Base-by-base conservation (phyloP, 2,329 filamentous ascomycete species). In the Ophiostoma sp. region DNA sequence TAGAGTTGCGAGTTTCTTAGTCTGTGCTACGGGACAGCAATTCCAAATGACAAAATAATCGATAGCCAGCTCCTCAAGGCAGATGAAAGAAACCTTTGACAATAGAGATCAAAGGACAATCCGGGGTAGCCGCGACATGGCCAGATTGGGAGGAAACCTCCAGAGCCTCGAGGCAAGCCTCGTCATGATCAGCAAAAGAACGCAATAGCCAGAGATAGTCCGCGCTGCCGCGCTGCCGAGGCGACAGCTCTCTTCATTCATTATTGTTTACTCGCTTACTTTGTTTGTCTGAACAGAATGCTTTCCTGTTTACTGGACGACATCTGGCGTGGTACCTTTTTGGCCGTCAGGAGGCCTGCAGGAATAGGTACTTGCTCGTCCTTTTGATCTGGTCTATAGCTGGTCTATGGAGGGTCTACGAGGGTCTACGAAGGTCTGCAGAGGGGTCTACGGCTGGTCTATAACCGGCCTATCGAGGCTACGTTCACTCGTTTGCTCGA, bases 161-260 rank as follows among this genome's bases (percentile, higher is more conserved):
- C 49, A 55, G n/a, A 36, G 49, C 49, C 49, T n/a, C 49, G 9
- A 5, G 47, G 9, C 49, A 55, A 8, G 16, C 7, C 27, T 27
- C 49, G 27, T 55, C 49, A 14, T 55, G 49, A 55, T 27, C 49
- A 55, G 7, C 49, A 55, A 55, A 55, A 36, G 49, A 55, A 55
- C 49, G 27, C 18, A 9, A 55, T 4, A 27, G n/a, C 9, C 45
- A 14, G 27, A 27, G 27, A 27, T 27, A 27, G 27, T 27, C 27
- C 27, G 27, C 27, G 27, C 27, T 27, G 27, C 27, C 45, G 3
- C n/a, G 49, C 49, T 27, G 49, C n/a, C 49, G 49, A 55, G n/a
- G 27, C 14, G n/a, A 27, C n/a, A 4, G 4, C 6, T 55, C 6
- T 2, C 27, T 55, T n/a, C 11, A n/a, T 55, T 6, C 49, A 18